Conservation (phyloP, 257 asterid species). For the Fraxinus anomala region DNA sequence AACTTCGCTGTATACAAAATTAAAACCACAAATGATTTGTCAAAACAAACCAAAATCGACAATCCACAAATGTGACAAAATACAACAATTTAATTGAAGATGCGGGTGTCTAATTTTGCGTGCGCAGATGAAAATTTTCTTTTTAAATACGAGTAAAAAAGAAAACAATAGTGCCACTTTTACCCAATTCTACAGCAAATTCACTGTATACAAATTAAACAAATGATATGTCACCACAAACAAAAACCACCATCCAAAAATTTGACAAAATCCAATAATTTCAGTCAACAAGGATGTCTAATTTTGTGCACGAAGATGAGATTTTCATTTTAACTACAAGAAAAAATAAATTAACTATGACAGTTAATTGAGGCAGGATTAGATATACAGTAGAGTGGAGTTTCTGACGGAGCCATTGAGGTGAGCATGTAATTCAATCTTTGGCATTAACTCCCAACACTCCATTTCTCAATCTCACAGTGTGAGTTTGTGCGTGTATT, state of each 20-base stretch:
- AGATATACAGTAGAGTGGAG: slow-evolving; percentile 68
- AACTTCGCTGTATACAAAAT: slow-evolving; percentile 61
- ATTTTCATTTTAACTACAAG: neutral
- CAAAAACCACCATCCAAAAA: neutral
- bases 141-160: slow-evolving; percentile 12
- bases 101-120: neutral
- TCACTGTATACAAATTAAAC: slow-evolving; percentile 51
- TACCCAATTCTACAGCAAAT: slow-evolving; percentile 47
- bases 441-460: slow-evolving; percentile 78
- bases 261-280: neutral
- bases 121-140: neutral
- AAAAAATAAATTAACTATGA: neutral
- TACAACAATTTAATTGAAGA: neutral
- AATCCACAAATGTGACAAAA: neutral
- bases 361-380: slow-evolving; percentile 7
- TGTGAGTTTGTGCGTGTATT: neutral
- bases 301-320: neutral
- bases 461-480: slow-evolving; percentile 43
- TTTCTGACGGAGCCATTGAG: slow-evolving; percentile 91
- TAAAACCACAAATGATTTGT: neutral
- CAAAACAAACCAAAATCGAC: slow-evolving; percentile 12
- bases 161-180: slow-evolving; percentile 23
- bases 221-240: slow-evolving; percentile 7
- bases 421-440: slow-evolving; percentile 88
- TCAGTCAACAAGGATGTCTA: neutral